Evolutionary conservation across 192 early-diverging fungal species (phyloP).

Genomic region (Backusella mclennaniae): DNA sequence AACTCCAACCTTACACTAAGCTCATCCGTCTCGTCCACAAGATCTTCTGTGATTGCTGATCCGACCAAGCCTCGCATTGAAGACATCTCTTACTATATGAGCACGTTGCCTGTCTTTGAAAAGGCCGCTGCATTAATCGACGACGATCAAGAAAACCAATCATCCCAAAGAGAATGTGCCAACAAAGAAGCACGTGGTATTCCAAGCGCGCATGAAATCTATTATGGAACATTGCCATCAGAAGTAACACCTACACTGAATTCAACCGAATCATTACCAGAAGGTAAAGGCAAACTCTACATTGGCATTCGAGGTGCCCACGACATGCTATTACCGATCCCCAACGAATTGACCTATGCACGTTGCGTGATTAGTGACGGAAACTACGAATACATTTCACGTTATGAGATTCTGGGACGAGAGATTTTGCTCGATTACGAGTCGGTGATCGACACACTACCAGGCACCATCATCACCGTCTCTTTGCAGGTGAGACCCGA

Average conservation of each 20-base stretch:
- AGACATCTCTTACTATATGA: constrained; percentile 5
- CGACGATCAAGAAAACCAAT: neutral
- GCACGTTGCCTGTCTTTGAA: neutral
- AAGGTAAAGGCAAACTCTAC: constrained; percentile 14
- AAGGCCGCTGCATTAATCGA: neutral
- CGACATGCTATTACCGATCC: constrained; percentile 17
- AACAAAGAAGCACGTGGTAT: neutral
- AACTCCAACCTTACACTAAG: neutral
- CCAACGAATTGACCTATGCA: constrained; percentile 27
- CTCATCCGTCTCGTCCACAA: neutral
- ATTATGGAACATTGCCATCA: neutral
- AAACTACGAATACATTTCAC: constrained; percentile 23
- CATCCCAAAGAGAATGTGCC: neutral
- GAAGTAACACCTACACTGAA: neutral
- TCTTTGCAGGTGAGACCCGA: constrained; percentile 22
- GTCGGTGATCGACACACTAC: neutral
- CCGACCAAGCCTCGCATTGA: neutral
- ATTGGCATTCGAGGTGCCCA: constrained; percentile 12
- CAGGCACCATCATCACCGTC: constrained; percentile 19
- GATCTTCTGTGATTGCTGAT: neutral
- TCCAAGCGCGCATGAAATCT: constrained; percentile 8
- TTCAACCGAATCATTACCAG: neutral
- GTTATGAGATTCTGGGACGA: constrained; percentile 16
- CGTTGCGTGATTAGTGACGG: constrained; percentile 29
- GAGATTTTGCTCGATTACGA: constrained; percentile 26